Percentiles rank a stretch among this genome's conserved stretches.
Evolutionary conservation across 2,329 filamentous ascomycete species (phyloP).

Genomic region (Ophiostoma perfectum): DNA sequence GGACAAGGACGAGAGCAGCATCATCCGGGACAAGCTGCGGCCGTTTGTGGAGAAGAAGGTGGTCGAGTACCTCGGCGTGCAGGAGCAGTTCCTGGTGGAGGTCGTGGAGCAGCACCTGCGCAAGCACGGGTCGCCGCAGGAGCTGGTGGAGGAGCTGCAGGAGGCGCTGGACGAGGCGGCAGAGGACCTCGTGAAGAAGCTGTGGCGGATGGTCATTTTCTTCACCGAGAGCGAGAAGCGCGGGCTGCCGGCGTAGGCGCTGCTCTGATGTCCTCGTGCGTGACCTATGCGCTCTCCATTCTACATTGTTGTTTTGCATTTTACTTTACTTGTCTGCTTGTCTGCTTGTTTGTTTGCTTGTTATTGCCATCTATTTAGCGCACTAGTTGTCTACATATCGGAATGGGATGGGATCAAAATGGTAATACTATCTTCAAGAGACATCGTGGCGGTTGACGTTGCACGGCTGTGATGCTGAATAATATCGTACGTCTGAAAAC

Average conservation of each 20-base stretch:
- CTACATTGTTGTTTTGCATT: no score
- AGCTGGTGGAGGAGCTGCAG: conserved; percentile 77
- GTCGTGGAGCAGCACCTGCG: conserved; percentile 83
- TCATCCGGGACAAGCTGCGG: conserved; percentile 72
- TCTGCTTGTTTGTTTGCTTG: not conserved
- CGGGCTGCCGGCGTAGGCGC: conserved; percentile 62
- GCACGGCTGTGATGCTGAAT: not conserved
- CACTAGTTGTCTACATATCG: not conserved
- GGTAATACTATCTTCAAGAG: not conserved
- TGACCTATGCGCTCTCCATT: no score
- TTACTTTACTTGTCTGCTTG: not conserved
- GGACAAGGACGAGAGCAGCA: conserved; percentile 60
- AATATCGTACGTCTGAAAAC: no score
- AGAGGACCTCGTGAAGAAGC: conserved; percentile 87
- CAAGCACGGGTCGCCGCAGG: conserved; percentile 67
- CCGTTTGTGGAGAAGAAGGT: conserved; percentile 99
- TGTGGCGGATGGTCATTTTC: conserved; percentile 98
- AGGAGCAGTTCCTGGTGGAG: conserved; percentile 92
- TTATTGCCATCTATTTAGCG: not conserved
- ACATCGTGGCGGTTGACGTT: not conserved
- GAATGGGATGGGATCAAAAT: conserved; percentile 2
- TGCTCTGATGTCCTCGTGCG: not conserved
- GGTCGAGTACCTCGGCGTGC: conserved; percentile 90
- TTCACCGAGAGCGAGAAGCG: conserved; percentile 92
- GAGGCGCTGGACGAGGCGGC: conserved; percentile 92